Base-by-base conservation (phyloP, 441 rosid species). In the Dalechampia spathulata region DNA sequence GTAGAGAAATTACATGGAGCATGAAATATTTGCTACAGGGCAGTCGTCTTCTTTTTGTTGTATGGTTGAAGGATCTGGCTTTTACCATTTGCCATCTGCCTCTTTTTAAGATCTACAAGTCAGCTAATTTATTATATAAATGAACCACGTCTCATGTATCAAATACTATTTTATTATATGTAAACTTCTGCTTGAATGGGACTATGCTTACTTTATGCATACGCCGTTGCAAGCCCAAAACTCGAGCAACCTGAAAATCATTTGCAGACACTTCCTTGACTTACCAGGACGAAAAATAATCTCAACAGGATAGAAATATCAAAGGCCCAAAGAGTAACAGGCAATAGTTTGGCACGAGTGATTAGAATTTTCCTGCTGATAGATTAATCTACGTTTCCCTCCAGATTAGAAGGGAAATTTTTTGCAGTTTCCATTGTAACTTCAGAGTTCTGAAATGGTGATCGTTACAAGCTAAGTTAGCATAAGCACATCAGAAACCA, bases 401-500 rank as follows among this genome's bases (percentile, higher is more conserved):
- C 48, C 51, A 56, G 52, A 28, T 65, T 60, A 52, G 22, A 14
- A 28, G 38, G 59, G 22, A 51, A 30, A n/a, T 15, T 57, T 22
- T 25, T 41, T 45, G 49, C 40, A 13, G 52, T 49, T 57, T 49
- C 50, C 58, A 64, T 34, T 19, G 67, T 53, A 41, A 58, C 48
- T 44, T 49, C 34, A 38, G 8, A 25, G 47, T 57, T 62, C 50
- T 34, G 25, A 53, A 58, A 45, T 40, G 52, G 58, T 32, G 58
- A 55, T 58, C 55, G 67, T 62, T 70, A 75, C 72, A 74, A 52
- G 64, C 77, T 70, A 82, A n/a, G 79, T 79, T 73, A 77, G 83
- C 61, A 71, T 66, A 72, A 64, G 44, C 76, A 71, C 67, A 37
- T 36, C n/a, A 58, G 64, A 71, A 8, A 45, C 13, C 11, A 55